These are phyloP conservation scores for Lasiosphaeris hirsuta DNA, from an alignment of 495 filamentous ascomycete species.

Conservation along the genomic window DNA sequence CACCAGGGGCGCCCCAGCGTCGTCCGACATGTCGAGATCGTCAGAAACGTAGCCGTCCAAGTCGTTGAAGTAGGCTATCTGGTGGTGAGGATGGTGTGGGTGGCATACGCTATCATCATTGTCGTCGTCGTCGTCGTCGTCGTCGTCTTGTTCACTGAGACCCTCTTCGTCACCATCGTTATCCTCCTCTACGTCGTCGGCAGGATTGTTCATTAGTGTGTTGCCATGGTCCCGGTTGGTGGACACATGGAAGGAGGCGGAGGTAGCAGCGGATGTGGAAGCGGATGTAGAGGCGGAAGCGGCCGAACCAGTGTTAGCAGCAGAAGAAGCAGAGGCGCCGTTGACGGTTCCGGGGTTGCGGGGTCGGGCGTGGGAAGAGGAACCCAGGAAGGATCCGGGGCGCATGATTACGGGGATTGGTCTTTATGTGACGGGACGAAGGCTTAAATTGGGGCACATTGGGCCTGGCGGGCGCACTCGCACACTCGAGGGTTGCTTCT, in stretches of 20 bases:
- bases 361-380: not conserved
- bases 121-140: slow-evolving; percentile 23
- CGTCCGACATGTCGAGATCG: slow-evolving; percentile 19
- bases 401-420: slow-evolving; percentile 1
- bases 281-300: not conserved
- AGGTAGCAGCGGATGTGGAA: not conserved
- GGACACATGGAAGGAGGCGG: not conserved
- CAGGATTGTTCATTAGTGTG: slow-evolving; percentile 12
- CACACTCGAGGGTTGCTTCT: not conserved
- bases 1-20: slow-evolving; percentile 20
- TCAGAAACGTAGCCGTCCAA: slow-evolving; percentile 22
- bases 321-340: not conserved
- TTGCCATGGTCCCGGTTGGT: slow-evolving; percentile 7
- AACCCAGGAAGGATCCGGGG: not conserved
- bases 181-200: slow-evolving; percentile 18
- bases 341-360: not conserved
- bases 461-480: not conserved
- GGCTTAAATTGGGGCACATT: slow-evolving; percentile 1
- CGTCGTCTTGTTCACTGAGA: slow-evolving; percentile 15
- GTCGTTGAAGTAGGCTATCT: slow-evolving; percentile 5
- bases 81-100: not conserved
- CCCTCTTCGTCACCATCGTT: slow-evolving; percentile 19
- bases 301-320: not conserved
- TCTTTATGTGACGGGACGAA: not conserved
- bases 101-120: slow-evolving; percentile 15